Evolutionary conservation across 2,329 filamentous ascomycete genomes (phyloP), one percentile per base, ranked within the genome.

Genomic region (Emericellopsis atlantica): DNA sequence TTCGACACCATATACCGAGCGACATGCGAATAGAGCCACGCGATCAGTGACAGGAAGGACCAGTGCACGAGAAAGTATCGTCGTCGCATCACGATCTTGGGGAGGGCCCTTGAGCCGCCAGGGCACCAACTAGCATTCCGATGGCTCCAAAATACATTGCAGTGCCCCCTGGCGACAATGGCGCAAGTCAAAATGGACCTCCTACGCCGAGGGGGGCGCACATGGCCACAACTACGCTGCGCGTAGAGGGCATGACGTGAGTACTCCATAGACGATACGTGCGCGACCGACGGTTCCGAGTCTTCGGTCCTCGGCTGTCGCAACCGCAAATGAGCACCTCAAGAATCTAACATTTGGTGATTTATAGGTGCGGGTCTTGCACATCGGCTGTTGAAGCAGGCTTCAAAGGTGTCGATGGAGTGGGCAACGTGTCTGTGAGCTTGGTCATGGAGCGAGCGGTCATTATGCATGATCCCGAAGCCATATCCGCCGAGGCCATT

Each of bases 361-460:
- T 22, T 73, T 68, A 74, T 71, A 78, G 74, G 48, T 98, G 92
- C 65, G 89, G 90, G 56, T 83, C 90, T 51, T 98, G 92, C 59
- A 95, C 90, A 23, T 93, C 89, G 36, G 82, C 92, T n/a, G 82
- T 98, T 51, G 90, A 96, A 70, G 77, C 82, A 44, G 92, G 84
- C 49, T 94, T 98, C 65, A 83, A 86, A 53, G 77, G 75, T 49
- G 74, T 94, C 5, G 70, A 82, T 32, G 90, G 92, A 41, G 79
- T 92, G 9, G 84, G 83, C 47, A 87, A 74, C 51, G 87, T 96
- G 44, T 93, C 88, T 9, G 84, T 98, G 52, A 95, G 87, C 57
- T 67, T 98, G 51, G 84, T 95, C 42, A 94, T 95, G 79, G 89
- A 95, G 61, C 79, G 90, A 45, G 92, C 90, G n/a, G 89, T 96